Evolutionary conservation across 1,284 basidiomycete species (phyloP).

Genomic region (Naganishia sp.): DNA sequence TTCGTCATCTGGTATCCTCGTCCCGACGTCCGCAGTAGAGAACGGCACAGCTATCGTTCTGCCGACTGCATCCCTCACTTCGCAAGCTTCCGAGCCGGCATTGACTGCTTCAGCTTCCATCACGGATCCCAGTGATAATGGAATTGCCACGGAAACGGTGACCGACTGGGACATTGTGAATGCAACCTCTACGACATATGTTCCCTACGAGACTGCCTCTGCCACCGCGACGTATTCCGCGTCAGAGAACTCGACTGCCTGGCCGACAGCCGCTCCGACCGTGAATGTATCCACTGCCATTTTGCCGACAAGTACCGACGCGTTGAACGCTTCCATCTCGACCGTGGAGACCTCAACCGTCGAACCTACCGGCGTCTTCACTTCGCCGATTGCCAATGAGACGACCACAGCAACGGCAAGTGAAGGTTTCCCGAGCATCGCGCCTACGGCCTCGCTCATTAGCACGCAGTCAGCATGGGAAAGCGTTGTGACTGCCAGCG

Average conservation of each 20-base stretch:
- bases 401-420: neutral
- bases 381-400: neutral
- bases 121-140: conserved; percentile 17
- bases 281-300: neutral
- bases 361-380: conserved; percentile 1
- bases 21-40: conserved; percentile 6
- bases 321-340: conserved; percentile 8
- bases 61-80: conserved; percentile 24
- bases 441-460: conserved; percentile 6
- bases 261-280: neutral
- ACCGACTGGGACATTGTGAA: conserved; percentile 28
- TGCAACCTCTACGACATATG: conserved; percentile 22
- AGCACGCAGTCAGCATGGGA: conserved; percentile 23
- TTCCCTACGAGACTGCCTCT: conserved; percentile 23
- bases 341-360: neutral
- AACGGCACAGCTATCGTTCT: neutral
- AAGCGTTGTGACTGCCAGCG: conserved; percentile 17
- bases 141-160: conserved; percentile 29
- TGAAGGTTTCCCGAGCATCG: neutral
- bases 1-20: conserved; percentile 20
- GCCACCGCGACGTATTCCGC: neutral
- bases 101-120: conserved; percentile 19
- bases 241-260: conserved; percentile 3
- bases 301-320: conserved; percentile 2
- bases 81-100: conserved; percentile 2